A percentile compares a stretch with the other conserved stretches of the same genome.
These are phyloP conservation scores for Fomitopsis pulvina DNA, from an alignment of 768 basidiomycete genomes.

Conservation along the genomic window DNA sequence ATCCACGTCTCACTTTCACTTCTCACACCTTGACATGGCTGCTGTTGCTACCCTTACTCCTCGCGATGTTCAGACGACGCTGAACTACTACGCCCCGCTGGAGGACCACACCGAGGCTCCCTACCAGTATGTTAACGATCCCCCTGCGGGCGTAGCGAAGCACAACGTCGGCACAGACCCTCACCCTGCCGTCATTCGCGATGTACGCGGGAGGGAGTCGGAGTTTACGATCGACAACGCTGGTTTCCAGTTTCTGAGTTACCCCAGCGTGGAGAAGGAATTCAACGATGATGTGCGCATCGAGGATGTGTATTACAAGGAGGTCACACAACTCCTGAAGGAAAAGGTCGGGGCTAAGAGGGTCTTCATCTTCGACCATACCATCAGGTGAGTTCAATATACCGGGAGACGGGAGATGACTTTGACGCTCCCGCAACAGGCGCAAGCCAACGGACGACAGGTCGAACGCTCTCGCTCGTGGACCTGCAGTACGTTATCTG, in stretches of 20 bases:
- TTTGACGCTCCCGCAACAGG: too few relatives aligned
- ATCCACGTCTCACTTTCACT: too few relatives aligned
- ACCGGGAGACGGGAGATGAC: too few relatives aligned
- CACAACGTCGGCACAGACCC: slow-evolving; percentile 26
- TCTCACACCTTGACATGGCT: too few relatives aligned
- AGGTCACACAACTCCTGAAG: slow-evolving; percentile 36
- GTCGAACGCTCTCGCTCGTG: neutral
- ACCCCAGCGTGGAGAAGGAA: too few relatives aligned
- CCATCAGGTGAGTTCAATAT: too few relatives aligned
- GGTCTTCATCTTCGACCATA: slow-evolving; percentile 38
- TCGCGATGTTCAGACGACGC: slow-evolving; percentile 30
- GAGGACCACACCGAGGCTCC: slow-evolving; percentile 25
- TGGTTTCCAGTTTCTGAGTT: too few relatives aligned
- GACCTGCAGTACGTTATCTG: too few relatives aligned
- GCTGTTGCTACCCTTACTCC: too few relatives aligned
- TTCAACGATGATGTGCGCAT: slow-evolving; percentile 36
- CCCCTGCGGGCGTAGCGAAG: slow-evolving; percentile 15
- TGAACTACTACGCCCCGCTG: slow-evolving; percentile 29
- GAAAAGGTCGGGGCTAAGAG: slow-evolving; percentile 31
- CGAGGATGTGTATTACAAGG: slow-evolving; percentile 31
- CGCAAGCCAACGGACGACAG: slow-evolving; percentile 13
- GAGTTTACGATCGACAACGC: too few relatives aligned
- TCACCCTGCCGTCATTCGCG: slow-evolving; percentile 21
- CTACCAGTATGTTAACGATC: slow-evolving; percentile 27
- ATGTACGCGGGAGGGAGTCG: too few relatives aligned